These are phyloP conservation scores for Salvia hispanica DNA, from an alignment of 257 asterid species.

Conservation along the genomic window DNA sequence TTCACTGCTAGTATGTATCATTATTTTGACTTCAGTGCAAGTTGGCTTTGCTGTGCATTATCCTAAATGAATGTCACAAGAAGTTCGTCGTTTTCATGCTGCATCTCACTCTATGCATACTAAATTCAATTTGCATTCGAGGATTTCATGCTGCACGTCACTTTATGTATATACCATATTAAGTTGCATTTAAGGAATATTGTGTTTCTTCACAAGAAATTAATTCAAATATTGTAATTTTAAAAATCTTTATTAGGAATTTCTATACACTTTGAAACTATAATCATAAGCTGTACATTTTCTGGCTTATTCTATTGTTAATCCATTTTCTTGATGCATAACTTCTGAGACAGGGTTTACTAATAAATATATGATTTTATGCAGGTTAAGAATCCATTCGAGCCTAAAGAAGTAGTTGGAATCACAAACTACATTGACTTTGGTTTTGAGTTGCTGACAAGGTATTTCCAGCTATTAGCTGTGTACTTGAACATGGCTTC, in stretches of 20 bases:
- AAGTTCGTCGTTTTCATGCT: conserved; percentile 3
- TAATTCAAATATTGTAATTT: neutral
- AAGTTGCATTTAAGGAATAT: conserved; percentile 2
- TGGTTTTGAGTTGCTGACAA: conserved; percentile 87
- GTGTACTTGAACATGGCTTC: conserved; percentile 8
- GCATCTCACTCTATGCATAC: neutral
- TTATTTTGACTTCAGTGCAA: neutral
- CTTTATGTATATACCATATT: conserved; percentile 3
- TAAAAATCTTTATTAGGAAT: neutral
- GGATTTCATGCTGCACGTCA: conserved; percentile 6
- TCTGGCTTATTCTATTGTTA: conserved; percentile 6
- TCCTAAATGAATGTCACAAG: neutral
- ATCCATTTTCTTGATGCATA: conserved; percentile 7
- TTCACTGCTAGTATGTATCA: neutral
- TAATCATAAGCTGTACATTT: neutral
- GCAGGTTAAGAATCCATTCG: conserved; percentile 85
- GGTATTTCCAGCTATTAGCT: conserved; percentile 46
- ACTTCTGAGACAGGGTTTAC: conserved; percentile 17
- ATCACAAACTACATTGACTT: conserved; percentile 91
- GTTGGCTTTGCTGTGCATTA: neutral
- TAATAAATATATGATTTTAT: conserved; percentile 17
- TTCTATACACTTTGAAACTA: neutral
- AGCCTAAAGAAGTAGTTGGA: conserved; percentile 83
- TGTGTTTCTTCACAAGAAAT: neutral
- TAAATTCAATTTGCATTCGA: conserved; percentile 7